phyloP scores from a whole-genome alignment of 768 basidiomycete species.

The Gloeostereum incarnatum region DNA sequence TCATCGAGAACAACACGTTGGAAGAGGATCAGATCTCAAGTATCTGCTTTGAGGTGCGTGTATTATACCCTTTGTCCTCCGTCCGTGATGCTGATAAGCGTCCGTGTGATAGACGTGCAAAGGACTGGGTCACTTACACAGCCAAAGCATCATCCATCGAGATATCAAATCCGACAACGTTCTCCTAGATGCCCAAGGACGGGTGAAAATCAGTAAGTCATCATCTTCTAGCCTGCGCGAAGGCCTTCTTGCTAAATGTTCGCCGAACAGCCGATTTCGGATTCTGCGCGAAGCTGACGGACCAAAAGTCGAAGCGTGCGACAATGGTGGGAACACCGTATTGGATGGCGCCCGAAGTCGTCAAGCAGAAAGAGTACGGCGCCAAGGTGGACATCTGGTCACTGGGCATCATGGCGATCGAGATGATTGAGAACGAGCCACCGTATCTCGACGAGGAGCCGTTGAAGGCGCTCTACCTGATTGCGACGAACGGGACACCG shows the following conservation, averaged over 20 bases:
- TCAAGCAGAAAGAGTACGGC: constrained; percentile 95
- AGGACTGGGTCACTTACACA: constrained; percentile 87
- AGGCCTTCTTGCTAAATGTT: neutral
- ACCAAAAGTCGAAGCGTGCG: constrained; percentile 93
- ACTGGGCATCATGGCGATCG: constrained; percentile 95
- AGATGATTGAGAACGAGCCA: constrained; percentile 98
- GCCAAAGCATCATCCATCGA: constrained; percentile 91
- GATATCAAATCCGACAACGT: constrained; percentile 98
- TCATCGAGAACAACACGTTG: constrained; percentile 94
- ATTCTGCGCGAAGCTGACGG: constrained; percentile 92
- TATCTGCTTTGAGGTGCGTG: constrained; percentile 80
- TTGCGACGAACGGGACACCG: constrained; percentile 97
- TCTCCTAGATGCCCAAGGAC: constrained; percentile 82
- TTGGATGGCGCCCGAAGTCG: constrained; percentile 99
- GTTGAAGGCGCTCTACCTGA: constrained; percentile 87
- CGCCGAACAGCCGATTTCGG: constrained; percentile 78
- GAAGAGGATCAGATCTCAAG: constrained; percentile 94
- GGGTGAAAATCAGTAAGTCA: constrained; percentile 92
- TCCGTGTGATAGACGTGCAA: constrained; percentile 69
- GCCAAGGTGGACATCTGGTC: constrained; percentile 98
- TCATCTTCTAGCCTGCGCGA: neutral
- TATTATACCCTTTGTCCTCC: too few relatives aligned
- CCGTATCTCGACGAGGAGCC: constrained; percentile 96
- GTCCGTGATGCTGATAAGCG: constrained; percentile 3
- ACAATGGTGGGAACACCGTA: constrained; percentile 99